Percentiles rank a stretch among this genome's conserved stretches.
Evolutionary conservation across 192 early-diverging fungal genomes (phyloP).

Genomic region (Coemansia sp.): DNA sequence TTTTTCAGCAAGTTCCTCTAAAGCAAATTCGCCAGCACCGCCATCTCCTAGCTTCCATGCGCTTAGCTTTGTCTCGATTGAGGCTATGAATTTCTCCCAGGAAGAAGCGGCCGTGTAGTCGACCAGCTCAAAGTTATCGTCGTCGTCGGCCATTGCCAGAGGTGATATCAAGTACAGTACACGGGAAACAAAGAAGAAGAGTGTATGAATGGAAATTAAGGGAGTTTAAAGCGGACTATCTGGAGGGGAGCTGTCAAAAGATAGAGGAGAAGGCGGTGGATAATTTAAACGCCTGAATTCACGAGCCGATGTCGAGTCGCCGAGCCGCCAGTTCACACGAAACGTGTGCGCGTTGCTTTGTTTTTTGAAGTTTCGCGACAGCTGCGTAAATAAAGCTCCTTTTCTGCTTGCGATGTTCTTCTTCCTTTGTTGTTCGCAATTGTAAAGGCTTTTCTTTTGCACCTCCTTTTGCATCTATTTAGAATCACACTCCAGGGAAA

Average conservation of each 20-base stretch:
- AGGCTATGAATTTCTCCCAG: constrained; percentile 64
- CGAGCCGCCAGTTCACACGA: neutral
- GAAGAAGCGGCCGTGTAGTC: constrained; percentile 72
- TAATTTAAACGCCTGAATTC: too few relatives aligned
- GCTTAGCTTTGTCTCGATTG: constrained; percentile 61
- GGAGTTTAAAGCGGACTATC: too few relatives aligned
- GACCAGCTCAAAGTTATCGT: constrained; percentile 73
- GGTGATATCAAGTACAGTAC: neutral
- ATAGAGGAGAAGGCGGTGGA: neutral
- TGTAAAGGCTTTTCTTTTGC: too few relatives aligned
- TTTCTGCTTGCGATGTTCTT: neutral
- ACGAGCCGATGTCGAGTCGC: neutral
- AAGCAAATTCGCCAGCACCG: constrained; percentile 52
- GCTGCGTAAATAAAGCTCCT: neutral
- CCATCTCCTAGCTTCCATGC: constrained; percentile 61
- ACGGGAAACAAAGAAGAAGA: neutral
- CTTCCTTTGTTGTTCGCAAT: neutral
- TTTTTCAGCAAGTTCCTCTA: constrained; percentile 31
- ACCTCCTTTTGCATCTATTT: neutral
- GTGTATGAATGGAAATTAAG: neutral
- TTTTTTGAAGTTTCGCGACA: neutral
- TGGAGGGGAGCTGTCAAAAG: neutral
- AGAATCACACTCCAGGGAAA: neutral
- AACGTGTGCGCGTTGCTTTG: neutral
- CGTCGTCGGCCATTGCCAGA: constrained; percentile 35